Conservation (phyloP, 2,329 filamentous ascomycete species). For the Talaromyces islandicus region DNA sequence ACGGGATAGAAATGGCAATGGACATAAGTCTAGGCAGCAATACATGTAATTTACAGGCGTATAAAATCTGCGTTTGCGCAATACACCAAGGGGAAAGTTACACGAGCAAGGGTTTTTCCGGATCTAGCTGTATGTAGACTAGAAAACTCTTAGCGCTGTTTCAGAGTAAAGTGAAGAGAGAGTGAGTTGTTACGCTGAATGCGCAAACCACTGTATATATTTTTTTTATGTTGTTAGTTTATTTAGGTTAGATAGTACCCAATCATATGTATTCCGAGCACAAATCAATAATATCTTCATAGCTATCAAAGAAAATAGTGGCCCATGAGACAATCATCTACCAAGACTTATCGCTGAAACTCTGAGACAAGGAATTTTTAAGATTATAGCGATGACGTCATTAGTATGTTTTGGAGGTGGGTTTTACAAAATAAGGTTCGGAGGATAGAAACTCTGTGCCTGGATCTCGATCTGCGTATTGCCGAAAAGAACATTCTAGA, state of each 20-base stretch:
- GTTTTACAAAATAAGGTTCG: not conserved
- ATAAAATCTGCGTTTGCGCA: not conserved
- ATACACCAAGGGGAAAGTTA: not conserved
- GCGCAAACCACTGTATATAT: not conserved
- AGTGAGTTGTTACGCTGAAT: not conserved
- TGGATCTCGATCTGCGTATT: too few relatives aligned
- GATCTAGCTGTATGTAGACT: not conserved
- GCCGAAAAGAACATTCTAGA: too few relatives aligned
- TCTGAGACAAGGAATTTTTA: not conserved
- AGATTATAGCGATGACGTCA: not conserved
- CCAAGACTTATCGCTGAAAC: not conserved
- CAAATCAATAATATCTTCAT: not conserved
- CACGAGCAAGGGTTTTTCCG: not conserved
- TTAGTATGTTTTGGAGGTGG: not conserved
- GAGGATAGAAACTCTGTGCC: too few relatives aligned
- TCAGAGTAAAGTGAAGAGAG: not conserved
- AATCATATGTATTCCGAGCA: not conserved
- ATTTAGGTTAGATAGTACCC: not conserved
- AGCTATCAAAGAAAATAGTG: not conserved
- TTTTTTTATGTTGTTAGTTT: not conserved
- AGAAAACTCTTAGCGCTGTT: not conserved
- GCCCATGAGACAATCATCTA: not conserved
- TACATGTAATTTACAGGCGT: not conserved
- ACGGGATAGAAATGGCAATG: too few relatives aligned
- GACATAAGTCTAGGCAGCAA: not conserved